Evolutionary conservation across 1,284 basidiomycete species (phyloP), one percentile per base, ranked within the genome.

Genomic region (Takashimella koratensis): DNA sequence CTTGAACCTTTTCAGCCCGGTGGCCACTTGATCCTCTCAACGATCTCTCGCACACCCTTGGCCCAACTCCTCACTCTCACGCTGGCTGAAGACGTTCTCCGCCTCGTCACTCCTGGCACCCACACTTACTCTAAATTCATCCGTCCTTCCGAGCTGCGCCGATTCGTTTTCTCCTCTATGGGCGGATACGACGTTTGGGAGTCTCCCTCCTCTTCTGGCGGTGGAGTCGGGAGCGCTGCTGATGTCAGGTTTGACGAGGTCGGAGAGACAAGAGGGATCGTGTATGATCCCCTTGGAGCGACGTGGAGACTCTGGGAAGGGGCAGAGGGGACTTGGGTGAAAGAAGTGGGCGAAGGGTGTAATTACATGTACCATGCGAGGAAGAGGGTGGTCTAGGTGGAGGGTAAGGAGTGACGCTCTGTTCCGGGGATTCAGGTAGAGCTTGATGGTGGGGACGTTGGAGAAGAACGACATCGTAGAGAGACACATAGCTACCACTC

Each of bases 21-120:
- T 8, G 96, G 96, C 1, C 91, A 97, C 68, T 81, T 99, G 10
- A 88, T 98, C 77, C 80, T 99, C 43, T 96, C 92, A 3, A 98
- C 96, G n/a, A 90, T 99, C 65, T 86, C 93, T 0, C 87, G 96
- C 45, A 98, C 94, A 12, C 88, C 90, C 0, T 82, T 98, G 42
- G 82, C 94, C 4, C 91, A 91, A 73, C 79, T 93, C 57, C 80
- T 98, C 24, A 94, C 93, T 11, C 94, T 99, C 67, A 81, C 94
- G 54, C 78, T 93, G 46, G 95, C 94, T 3, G 95, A 99, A 76
- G 79, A 89, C 46, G 70, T 93, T 49, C 79, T 96, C 13, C 81
- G 87, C 1, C 81, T 91, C 62, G 96, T 98, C 48, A 81, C 88
- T 0, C 83, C 82, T 0, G 94, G 95, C 2, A 98, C 96, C 4